A percentile compares a stretch with the other conserved stretches of the same genome.
Evolutionary conservation across 192 early-diverging fungal species (phyloP).

Genomic region (Coemansia sp.): DNA sequence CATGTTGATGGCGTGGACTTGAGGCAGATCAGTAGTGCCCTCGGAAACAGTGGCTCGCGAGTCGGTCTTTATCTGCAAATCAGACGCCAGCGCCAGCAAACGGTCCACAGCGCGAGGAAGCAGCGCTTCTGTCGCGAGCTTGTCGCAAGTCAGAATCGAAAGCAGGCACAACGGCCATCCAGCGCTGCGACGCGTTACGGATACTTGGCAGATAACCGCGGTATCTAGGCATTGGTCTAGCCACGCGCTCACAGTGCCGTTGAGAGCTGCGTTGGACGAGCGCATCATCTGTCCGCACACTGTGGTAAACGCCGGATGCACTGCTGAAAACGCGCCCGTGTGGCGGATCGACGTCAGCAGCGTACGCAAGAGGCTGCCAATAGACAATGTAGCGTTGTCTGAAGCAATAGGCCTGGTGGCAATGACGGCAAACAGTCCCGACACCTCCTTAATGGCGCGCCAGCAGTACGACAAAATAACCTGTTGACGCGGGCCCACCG

Average conservation of each 20-base stretch:
- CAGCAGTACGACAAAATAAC: slow-evolving; percentile 89
- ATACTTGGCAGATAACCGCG: slow-evolving; percentile 71
- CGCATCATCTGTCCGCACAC: slow-evolving; percentile 69
- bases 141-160: slow-evolving; percentile 72
- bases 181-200: slow-evolving; percentile 88
- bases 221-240: slow-evolving; percentile 74
- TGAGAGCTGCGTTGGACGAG: slow-evolving; percentile 55
- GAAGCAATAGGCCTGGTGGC: neutral
- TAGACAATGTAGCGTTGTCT: slow-evolving; percentile 15
- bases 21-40: slow-evolving; percentile 76
- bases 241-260: slow-evolving; percentile 66
- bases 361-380: slow-evolving; percentile 52
- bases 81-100: slow-evolving; percentile 60
- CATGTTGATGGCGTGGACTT: slow-evolving; percentile 93
- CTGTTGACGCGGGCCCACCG: slow-evolving; percentile 69
- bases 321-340: slow-evolving; percentile 87
- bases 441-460: slow-evolving; percentile 87
- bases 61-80: slow-evolving; percentile 15
- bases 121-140: slow-evolving; percentile 58
- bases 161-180: slow-evolving; percentile 87
- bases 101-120: slow-evolving; percentile 66
- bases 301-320: slow-evolving; percentile 72
- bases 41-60: slow-evolving; percentile 20
- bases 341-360: slow-evolving; percentile 79
- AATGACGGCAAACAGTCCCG: slow-evolving; percentile 55